Conservation (phyloP, 768 basidiomycete species). For the Calocybe indica region DNA sequence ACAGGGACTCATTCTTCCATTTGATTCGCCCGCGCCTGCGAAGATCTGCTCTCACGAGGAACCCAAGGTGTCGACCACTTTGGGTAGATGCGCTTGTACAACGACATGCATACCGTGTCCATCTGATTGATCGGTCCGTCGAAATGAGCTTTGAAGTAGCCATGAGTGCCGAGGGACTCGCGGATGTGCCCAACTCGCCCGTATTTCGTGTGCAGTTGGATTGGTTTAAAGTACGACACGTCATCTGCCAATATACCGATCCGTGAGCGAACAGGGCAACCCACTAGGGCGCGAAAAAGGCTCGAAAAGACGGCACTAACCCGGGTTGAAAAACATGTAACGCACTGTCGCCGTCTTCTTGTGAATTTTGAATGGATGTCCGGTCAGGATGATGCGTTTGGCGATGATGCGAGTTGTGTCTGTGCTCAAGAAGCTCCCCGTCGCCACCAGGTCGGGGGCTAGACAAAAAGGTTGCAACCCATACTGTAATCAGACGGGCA, state of each 20-base stretch:
- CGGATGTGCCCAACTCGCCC: conserved; percentile 86
- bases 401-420: conserved; percentile 90
- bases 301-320: conserved; percentile 28
- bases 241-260: conserved; percentile 48
- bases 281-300: conserved; percentile 6
- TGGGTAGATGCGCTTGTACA: conserved; percentile 94
- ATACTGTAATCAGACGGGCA: background rate
- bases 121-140: conserved; percentile 92
- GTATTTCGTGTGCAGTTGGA: conserved; percentile 89
- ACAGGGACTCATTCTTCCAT: conserved; percentile 32
- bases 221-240: conserved; percentile 86
- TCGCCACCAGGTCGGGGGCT: conserved; percentile 85
- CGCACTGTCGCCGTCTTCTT: conserved; percentile 95
- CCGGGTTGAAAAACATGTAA: conserved; percentile 96
- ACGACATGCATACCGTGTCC: conserved; percentile 93
- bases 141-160: conserved; percentile 95
- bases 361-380: conserved; percentile 96
- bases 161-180: conserved; percentile 94
- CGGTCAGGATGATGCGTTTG: conserved; percentile 92
- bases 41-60: too few relatives aligned
- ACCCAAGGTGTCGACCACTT: conserved; percentile 69
- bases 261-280: conserved; percentile 3
- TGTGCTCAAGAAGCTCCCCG: conserved; percentile 80
- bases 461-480: conserved; percentile 1
- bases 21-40: conserved; percentile 14